A percentile compares a stretch with the other conserved stretches of the same genome.
These are phyloP conservation scores for Hemerocallis citrina DNA, from an alignment of 106 monocot species.

Conservation along the genomic window DNA sequence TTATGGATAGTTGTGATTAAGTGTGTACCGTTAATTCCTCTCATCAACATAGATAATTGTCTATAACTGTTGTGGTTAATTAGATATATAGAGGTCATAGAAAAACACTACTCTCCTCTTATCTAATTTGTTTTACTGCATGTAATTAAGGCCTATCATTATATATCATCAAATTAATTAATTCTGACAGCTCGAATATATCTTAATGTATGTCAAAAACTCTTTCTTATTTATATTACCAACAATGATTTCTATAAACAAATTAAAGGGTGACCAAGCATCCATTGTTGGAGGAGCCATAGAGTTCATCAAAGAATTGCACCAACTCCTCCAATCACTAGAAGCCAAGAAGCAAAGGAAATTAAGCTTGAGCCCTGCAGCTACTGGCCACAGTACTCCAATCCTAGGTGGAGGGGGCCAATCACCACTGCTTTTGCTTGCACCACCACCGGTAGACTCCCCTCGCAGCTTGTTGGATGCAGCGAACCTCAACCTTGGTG, in stretches of 20 bases:
- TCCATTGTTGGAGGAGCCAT: conserved; percentile 90
- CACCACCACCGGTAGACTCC: neutral
- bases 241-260: neutral
- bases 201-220: neutral
- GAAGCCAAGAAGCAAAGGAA: conserved; percentile 74
- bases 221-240: neutral
- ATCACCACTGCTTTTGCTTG: conserved; percentile 19
- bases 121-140: neutral
- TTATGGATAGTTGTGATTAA: no score
- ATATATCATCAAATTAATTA: neutral
- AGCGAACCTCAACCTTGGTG: conserved; percentile 59
- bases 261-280: conserved; percentile 89
- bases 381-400: conserved; percentile 49
- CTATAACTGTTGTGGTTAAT: no score
- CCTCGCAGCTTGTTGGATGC: neutral
- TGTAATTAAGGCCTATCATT: neutral
- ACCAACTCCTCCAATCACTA: conserved; percentile 47
- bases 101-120: no score
- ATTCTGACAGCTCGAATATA: neutral
- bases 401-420: conserved; percentile 30
- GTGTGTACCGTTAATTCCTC: no score
- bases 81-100: no score
- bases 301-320: conserved; percentile 91
- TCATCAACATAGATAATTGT: no score
- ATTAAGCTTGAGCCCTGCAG: conserved; percentile 48